These are phyloP conservation scores for Malassezia cuniculi DNA, from an alignment of 1,284 basidiomycete species.

Conservation along the genomic window DNA sequence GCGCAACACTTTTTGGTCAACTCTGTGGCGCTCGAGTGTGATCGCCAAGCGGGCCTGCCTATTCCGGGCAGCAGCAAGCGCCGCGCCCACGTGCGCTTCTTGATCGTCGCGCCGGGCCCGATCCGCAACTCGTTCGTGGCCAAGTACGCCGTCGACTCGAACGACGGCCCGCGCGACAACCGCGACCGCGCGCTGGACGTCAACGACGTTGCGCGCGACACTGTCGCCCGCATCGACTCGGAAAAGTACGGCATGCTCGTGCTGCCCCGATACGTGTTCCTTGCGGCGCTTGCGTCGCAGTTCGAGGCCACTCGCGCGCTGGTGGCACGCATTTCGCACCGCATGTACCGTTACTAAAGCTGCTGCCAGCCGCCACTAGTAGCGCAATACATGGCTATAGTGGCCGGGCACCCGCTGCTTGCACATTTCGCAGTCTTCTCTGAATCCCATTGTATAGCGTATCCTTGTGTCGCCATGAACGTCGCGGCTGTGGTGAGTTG, in stretches of 20 bases:
- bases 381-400: constrained; percentile 1
- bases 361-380: background rate
- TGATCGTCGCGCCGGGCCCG: constrained; percentile 35
- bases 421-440: constrained; percentile 6
- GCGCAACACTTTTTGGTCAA: constrained; percentile 67
- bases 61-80: constrained; percentile 3
- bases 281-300: constrained; percentile 4
- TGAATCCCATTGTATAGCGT: constrained; percentile 5
- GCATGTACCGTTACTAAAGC: constrained; percentile 9
- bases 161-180: constrained; percentile 11
- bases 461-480: too few species aligned
- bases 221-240: constrained; percentile 3
- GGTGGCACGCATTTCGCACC: constrained; percentile 2
- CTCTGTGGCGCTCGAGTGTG: constrained; percentile 59
- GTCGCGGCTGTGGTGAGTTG: too few species aligned
- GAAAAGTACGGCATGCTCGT: constrained; percentile 9
- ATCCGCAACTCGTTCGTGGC: constrained; percentile 32
- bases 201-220: constrained; percentile 3
- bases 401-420: constrained; percentile 1
- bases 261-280: constrained; percentile 2
- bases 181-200: constrained; percentile 7
- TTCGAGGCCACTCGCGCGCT: constrained; percentile 3
- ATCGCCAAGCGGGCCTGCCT: constrained; percentile 33
- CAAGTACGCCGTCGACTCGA: constrained; percentile 9
- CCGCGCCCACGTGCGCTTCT: constrained; percentile 26